Conservation (phyloP, 2,329 filamentous ascomycete genomes). For the Alternaria postmessia region DNA sequence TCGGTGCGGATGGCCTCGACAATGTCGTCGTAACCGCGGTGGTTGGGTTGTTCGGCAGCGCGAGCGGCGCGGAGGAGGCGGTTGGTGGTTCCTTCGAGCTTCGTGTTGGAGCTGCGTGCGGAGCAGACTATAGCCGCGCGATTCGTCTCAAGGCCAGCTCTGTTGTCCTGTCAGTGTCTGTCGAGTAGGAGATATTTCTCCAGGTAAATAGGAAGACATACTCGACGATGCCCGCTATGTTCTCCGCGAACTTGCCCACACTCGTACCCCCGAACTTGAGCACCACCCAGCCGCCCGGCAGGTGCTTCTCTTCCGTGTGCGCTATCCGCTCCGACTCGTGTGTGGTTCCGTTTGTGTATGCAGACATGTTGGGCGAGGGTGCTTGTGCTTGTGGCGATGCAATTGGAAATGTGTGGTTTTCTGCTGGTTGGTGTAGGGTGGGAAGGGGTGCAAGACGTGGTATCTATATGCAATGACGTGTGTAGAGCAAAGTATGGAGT, state of each 20-base stretch:
- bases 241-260: slow-evolving; percentile 86
- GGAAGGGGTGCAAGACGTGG: background rate
- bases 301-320: slow-evolving; percentile 56
- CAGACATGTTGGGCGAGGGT: slow-evolving; percentile 31
- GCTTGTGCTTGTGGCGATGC: slow-evolving; percentile 2
- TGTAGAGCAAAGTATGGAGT: slow-evolving; percentile 16
- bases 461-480: slow-evolving; percentile 2
- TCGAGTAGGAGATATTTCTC: background rate
- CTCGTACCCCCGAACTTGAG: slow-evolving; percentile 97
- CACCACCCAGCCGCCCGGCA: slow-evolving; percentile 75
- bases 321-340: slow-evolving; percentile 50
- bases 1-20: slow-evolving; percentile 84
- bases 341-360: slow-evolving; percentile 43
- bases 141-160: slow-evolving; percentile 66
- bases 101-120: slow-evolving; percentile 91
- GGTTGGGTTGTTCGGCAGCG: slow-evolving; percentile 53
- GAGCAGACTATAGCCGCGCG: slow-evolving; percentile 94
- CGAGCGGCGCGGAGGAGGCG: slow-evolving; percentile 60
- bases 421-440: background rate
- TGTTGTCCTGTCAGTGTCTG: slow-evolving; percentile 55
- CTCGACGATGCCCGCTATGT: slow-evolving; percentile 70
- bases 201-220: slow-evolving; percentile 23
- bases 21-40: slow-evolving; percentile 71
- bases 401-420: background rate
- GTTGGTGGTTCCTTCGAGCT: slow-evolving; percentile 94